Evolutionary conservation across 257 asterid species (phyloP).

Genomic region (Leptodermis oblonga): DNA sequence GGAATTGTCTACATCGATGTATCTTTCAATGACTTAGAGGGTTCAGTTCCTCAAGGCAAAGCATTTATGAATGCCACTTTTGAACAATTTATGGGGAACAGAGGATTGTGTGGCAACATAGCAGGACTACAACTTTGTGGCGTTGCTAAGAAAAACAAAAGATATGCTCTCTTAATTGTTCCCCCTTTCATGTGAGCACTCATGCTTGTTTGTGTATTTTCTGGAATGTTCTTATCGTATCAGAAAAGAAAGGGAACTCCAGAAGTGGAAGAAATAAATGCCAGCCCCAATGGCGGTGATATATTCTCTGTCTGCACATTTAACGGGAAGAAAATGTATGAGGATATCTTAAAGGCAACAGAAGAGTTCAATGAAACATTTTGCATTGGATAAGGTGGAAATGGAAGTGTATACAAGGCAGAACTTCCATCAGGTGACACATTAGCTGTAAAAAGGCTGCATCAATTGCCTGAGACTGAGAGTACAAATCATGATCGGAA

Average conservation of each 20-base stretch:
- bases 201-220: slow-evolving; percentile 9
- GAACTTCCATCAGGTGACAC: slow-evolving; percentile 23
- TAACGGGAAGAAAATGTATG: slow-evolving; percentile 27
- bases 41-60: slow-evolving; percentile 26
- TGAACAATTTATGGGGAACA: slow-evolving; percentile 9
- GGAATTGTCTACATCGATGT: slow-evolving; percentile 10
- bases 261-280: not conserved
- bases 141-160: not conserved
- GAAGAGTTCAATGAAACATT: slow-evolving; percentile 17
- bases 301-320: slow-evolving; percentile 21
- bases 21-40: slow-evolving; percentile 24
- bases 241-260: not conserved
- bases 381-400: slow-evolving; percentile 36
- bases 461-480: not conserved
- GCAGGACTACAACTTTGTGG: slow-evolving; percentile 16
- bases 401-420: slow-evolving; percentile 32
- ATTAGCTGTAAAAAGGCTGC: slow-evolving; percentile 25
- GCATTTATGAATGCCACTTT: slow-evolving; percentile 27
- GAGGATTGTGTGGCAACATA: not conserved
- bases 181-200: slow-evolving; percentile 14
- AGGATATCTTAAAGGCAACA: slow-evolving; percentile 28
- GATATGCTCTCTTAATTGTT: not conserved
- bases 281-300: not conserved
- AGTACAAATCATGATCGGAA: not conserved
- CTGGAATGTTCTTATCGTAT: slow-evolving; percentile 8